Evolutionary conservation across 2,329 filamentous ascomycete genomes (phyloP).

Genomic region (Talaromyces sp.): DNA sequence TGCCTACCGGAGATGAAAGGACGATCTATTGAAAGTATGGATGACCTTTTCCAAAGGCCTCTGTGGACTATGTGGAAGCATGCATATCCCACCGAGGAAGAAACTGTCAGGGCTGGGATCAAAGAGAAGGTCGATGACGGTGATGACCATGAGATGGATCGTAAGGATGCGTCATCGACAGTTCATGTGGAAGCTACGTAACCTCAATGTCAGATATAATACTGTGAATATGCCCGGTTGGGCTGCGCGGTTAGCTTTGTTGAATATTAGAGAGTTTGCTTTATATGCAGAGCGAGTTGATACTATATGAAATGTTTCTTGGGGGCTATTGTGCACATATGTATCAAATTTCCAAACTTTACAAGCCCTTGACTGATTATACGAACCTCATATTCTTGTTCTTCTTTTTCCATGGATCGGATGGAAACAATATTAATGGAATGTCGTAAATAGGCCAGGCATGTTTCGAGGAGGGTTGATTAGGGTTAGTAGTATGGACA

Average conservation of each 20-base stretch:
- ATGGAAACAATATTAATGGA: too few relatives aligned
- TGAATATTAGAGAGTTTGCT: too few relatives aligned
- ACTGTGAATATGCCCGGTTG: too few relatives aligned
- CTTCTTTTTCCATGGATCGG: too few relatives aligned
- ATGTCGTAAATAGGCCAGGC: background rate
- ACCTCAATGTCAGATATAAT: background rate
- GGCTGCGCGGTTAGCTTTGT: too few relatives aligned
- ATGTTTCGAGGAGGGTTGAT: background rate
- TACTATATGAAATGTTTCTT: too few relatives aligned
- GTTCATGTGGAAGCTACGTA: slow-evolving; percentile 6
- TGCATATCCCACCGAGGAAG: slow-evolving; percentile 39
- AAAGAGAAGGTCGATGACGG: slow-evolving; percentile 23
- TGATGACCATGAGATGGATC: slow-evolving; percentile 20
- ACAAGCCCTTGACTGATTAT: too few relatives aligned
- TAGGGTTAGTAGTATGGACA: background rate
- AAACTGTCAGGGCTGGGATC: slow-evolving; percentile 33
- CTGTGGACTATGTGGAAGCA: slow-evolving; percentile 43
- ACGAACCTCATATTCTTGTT: too few relatives aligned
- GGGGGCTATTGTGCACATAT: too few relatives aligned
- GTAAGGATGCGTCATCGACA: background rate
- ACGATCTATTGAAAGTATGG: slow-evolving; percentile 34
- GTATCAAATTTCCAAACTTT: too few relatives aligned
- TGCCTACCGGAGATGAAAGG: slow-evolving; percentile 33
- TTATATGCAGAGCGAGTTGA: too few relatives aligned
- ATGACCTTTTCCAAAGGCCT: slow-evolving; percentile 31